Percentiles rank a stretch among this genome's conserved stretches.
Evolutionary conservation across 2,329 filamentous ascomycete genomes (phyloP).

Genomic region (Pseudogymnoascus sp.): DNA sequence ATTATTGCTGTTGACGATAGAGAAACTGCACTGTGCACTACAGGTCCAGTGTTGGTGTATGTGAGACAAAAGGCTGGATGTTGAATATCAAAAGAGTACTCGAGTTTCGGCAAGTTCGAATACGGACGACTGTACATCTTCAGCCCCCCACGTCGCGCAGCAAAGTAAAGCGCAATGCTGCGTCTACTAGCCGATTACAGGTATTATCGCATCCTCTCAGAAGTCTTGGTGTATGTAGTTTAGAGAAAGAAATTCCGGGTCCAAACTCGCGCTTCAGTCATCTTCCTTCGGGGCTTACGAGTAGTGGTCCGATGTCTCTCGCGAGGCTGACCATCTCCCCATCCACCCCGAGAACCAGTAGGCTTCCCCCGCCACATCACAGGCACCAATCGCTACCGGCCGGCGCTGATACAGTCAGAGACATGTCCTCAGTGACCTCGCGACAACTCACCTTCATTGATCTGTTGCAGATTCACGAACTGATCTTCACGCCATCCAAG

Average conservation of each 20-base stretch:
- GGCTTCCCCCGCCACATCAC: neutral
- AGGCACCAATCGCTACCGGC: slow-evolving; percentile 4
- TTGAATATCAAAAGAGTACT: neutral
- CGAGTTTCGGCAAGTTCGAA: neutral
- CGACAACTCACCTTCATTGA: neutral
- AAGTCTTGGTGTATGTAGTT: neutral
- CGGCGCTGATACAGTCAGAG: neutral
- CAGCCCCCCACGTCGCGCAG: neutral
- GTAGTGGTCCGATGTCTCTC: neutral
- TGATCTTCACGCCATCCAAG: neutral
- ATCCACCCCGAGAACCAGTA: slow-evolving; percentile 2
- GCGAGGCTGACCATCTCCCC: neutral
- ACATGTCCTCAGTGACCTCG: neutral
- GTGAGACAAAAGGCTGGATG: neutral
- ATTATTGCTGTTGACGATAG: neutral
- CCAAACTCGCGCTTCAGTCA: neutral
- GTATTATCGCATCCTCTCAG: neutral
- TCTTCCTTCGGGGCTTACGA: slow-evolving; percentile 1
- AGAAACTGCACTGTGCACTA: neutral
- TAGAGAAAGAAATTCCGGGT: neutral
- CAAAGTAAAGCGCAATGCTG: neutral
- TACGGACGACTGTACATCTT: neutral
- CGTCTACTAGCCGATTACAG: neutral
- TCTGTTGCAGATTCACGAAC: neutral
- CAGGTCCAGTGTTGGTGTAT: neutral